Evolutionary conservation across 1,284 basidiomycete species (phyloP).

Genomic region (Anthracocystis panici-leucophaei): DNA sequence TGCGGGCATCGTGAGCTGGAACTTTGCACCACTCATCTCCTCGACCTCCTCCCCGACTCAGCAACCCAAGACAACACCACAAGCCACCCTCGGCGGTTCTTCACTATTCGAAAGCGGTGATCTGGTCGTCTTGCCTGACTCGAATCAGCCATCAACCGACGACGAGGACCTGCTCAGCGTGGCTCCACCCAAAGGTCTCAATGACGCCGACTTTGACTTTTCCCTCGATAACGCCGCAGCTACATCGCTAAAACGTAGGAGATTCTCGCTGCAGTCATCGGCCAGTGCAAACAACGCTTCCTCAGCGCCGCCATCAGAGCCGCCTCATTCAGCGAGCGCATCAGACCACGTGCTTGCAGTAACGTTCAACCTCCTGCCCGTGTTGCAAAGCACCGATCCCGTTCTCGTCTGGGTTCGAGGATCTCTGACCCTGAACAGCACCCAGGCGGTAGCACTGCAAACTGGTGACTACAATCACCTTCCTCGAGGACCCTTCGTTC

Average conservation of each 20-base stretch:
- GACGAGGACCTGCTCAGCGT: conserved; percentile 44
- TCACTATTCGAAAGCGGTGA: conserved; percentile 21
- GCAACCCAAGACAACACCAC: neutral
- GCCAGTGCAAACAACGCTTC: conserved; percentile 14
- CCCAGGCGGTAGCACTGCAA: neutral
- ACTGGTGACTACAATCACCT: neutral
- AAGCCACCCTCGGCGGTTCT: neutral
- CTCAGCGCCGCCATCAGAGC: conserved; percentile 23
- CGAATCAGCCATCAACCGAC: conserved; percentile 12
- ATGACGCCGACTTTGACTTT: conserved; percentile 39
- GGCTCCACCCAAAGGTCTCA: conserved; percentile 40
- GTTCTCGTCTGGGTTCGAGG: conserved; percentile 20
- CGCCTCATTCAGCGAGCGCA: neutral
- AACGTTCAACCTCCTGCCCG: conserved; percentile 31
- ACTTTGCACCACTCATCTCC: conserved; percentile 7
- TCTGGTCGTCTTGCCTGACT: conserved; percentile 29
- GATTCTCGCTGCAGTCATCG: conserved; percentile 47
- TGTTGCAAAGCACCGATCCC: conserved; percentile 29
- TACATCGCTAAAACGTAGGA: conserved; percentile 22
- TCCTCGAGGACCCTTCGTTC: conserved; percentile 17
- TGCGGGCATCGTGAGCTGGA: conserved; percentile 35
- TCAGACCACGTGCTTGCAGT: conserved; percentile 18
- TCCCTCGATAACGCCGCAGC: conserved; percentile 34
- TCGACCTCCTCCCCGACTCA: conserved; percentile 9
- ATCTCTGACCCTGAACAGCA: neutral